Conservation (phyloP, 1,284 basidiomycete species). For the Melampsora americana region DNA sequence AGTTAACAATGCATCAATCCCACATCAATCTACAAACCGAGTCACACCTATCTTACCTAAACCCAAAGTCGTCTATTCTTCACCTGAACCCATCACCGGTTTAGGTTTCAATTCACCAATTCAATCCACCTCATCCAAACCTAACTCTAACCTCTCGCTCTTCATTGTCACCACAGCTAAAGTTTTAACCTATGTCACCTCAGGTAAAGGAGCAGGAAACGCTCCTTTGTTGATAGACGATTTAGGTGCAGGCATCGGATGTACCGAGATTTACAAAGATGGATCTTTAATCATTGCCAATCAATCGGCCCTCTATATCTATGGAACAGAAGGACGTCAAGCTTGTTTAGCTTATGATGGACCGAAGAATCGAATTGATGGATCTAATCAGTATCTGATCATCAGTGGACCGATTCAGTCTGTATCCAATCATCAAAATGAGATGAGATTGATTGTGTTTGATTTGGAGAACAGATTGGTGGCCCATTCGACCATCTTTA, state of each 20-base stretch:
- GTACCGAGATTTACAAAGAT: constrained; percentile 60
- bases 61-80: constrained; percentile 63
- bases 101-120: constrained; percentile 72
- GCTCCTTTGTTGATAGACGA: constrained; percentile 74
- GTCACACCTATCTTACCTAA: constrained; percentile 66
- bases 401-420: constrained; percentile 72
- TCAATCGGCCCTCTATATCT: constrained; percentile 87
- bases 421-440: constrained; percentile 52
- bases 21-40: constrained; percentile 45
- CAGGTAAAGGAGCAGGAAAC: constrained; percentile 68
- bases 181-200: constrained; percentile 71
- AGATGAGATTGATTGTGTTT: constrained; percentile 82
- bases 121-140: constrained; percentile 21
- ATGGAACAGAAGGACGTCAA: constrained; percentile 75
- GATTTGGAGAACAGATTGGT: constrained; percentile 91
- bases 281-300: constrained; percentile 77
- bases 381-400: constrained; percentile 65
- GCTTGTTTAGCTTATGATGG: constrained; percentile 88
- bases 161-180: constrained; percentile 84
- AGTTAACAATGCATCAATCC: constrained; percentile 57
- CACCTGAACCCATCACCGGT: constrained; percentile 79
- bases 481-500: constrained; percentile 73
- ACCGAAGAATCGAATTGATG: constrained; percentile 61
- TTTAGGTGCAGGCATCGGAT: constrained; percentile 76
- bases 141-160: neutral